These are phyloP conservation scores for Podospora conica DNA, from an alignment of 495 filamentous ascomycete genomes.

Conservation along the genomic window DNA sequence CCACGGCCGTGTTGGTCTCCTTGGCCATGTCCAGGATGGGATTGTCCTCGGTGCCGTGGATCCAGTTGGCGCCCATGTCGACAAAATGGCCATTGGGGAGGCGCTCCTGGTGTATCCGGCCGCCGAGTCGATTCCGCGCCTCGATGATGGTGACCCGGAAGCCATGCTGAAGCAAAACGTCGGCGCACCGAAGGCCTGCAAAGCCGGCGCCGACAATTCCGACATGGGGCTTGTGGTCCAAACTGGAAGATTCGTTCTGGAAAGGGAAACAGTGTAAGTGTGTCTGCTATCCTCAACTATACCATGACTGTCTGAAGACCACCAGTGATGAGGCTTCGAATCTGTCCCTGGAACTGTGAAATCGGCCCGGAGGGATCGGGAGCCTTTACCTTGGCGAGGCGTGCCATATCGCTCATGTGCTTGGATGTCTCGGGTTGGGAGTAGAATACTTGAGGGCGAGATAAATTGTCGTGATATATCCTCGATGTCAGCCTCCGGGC, in stretches of 20 bases:
- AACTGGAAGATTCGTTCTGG: not conserved
- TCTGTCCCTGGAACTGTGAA: no score
- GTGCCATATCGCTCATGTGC: slow-evolving; percentile 27
- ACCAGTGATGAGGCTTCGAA: no score
- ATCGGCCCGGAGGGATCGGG: not conserved
- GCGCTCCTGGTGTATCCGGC: slow-evolving; percentile 57
- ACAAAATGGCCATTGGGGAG: slow-evolving; percentile 44
- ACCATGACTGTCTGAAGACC: no score
- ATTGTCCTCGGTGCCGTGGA: slow-evolving; percentile 81
- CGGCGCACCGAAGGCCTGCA: slow-evolving; percentile 80
- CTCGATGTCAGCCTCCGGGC: slow-evolving; percentile 36
- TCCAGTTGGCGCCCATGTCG: slow-evolving; percentile 86
- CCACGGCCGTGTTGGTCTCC: slow-evolving; percentile 54
- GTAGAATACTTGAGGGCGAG: not conserved
- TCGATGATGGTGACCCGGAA: slow-evolving; percentile 81
- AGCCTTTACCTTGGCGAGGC: slow-evolving; percentile 16
- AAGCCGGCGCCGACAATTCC: slow-evolving; percentile 82
- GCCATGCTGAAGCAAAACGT: slow-evolving; percentile 71
- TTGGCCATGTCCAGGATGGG: slow-evolving; percentile 75
- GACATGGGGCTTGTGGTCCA: slow-evolving; percentile 32
- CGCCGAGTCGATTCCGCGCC: slow-evolving; percentile 75
- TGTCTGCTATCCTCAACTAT: no score
- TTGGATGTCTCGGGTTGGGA: not conserved
- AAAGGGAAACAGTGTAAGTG: not conserved
- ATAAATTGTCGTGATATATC: slow-evolving; percentile 38